Percentiles rank a stretch among this genome's conserved stretches.
These are phyloP conservation scores for Eudorina sp. DNA, from an alignment of 139 green algal species.

Conservation along the genomic window DNA sequence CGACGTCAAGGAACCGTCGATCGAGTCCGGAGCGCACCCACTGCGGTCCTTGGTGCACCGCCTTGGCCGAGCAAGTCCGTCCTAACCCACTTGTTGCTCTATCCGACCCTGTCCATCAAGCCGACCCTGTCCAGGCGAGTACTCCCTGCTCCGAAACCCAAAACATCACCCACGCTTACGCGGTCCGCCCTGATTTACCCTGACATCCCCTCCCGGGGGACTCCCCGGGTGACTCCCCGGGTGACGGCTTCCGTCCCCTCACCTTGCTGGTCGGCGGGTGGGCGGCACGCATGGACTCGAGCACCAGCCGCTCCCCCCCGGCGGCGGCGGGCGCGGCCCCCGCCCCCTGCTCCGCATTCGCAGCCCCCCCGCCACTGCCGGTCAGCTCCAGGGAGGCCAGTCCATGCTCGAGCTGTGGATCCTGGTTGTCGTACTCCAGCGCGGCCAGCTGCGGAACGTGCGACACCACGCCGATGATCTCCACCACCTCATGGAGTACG, in stretches of 20 bases:
- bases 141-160: no score
- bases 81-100: no score
- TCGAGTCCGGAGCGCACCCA: no score
- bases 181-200: no score
- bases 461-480: slow-evolving; percentile 73
- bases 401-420: slow-evolving; percentile 1
- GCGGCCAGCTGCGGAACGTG: slow-evolving; percentile 63
- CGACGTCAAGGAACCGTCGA: no score
- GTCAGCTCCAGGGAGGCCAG: slow-evolving; percentile 45
- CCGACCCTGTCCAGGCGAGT: no score
- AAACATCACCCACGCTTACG: no score
- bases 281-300: slow-evolving; percentile 58
- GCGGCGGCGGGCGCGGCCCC: background rate
- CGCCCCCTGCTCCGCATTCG: background rate
- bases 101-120: no score
- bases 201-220: no score
- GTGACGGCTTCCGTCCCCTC: background rate
- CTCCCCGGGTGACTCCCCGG: no score
- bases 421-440: slow-evolving; percentile 48
- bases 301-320: slow-evolving; percentile 19
- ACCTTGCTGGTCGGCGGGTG: slow-evolving; percentile 73
- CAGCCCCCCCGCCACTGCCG: background rate
- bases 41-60: no score
- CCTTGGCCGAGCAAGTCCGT: no score
- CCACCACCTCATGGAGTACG: slow-evolving; percentile 76